Evolutionary conservation across 1,284 basidiomycete species (phyloP), one percentile per base, ranked within the genome.

Genomic region (Porogramme epimiltina): DNA sequence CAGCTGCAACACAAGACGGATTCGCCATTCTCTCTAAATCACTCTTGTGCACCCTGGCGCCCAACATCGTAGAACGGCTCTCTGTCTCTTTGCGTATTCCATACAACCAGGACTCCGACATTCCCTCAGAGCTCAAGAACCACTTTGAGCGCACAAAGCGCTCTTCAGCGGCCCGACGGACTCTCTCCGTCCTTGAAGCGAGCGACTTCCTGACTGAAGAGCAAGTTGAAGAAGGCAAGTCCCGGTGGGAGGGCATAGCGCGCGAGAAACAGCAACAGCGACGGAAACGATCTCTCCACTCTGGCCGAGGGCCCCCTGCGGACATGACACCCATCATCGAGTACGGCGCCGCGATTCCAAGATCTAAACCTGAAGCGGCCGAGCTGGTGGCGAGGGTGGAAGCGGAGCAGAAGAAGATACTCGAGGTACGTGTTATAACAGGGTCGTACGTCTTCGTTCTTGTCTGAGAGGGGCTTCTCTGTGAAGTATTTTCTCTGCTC

Each of bases 261-360:
- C 45, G 46, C 31, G 42, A 48, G 23, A 18, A 6, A 40, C 52
- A 18, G 8, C 28, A 31, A 13, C 28, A 31, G 36, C 33, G 42
- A 49, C 54, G 51, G 36, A 49, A 42, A 39, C 45, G 26, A 47
- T 39, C 43, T 31, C 48, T 18, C 11, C 20, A 25, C 4, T 28
- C 51, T 18, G 37, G 40, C 20, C 34, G 34, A 20, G 23, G 23
- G 3, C 33, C 51, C 3, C 4, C 39, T 4, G 28, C 69, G 4
- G 66, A 75, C 45, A 4, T 28, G 20, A 37, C 55, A 2, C 62
- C 60, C 1, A 72, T 76, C 33, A 45, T 58, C 1, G 65, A 52
- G 33, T 52, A 75, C 9, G 62, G 62, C 2, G 37, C 47, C 1
- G 47, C 49, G 2, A 52, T 67, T 1, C 75, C 76, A 3, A 23